Base-by-base conservation (phyloP, 805 yeast genomes). In the Pichia ethanolica region DNA sequence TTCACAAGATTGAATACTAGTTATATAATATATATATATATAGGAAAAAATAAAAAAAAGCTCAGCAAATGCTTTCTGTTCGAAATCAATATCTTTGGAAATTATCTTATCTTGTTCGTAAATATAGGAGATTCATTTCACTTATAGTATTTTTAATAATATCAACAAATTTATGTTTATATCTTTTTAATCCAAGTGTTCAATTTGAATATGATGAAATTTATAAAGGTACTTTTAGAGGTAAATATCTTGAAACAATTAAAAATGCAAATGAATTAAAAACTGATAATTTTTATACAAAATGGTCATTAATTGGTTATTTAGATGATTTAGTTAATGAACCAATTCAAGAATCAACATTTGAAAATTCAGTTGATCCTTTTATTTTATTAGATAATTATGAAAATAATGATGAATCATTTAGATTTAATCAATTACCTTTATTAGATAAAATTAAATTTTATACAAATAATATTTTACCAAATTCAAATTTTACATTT, bases 241-340 rank as follows among this genome's bases (percentile, higher is more conserved):
- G 62, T 34, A 64, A 62, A 49, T 63, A 56, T 43, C 39, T 64
- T 4, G 53, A 50, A 26, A 52, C 59, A 1, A 51, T 64, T 40
- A 54, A 48, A 20, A 49, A 51, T 42, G 47, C 49, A n/a, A 53
- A 56, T 30, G 59, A 61, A 33, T 37, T 63, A 5, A 56, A 61
- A 44, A 52, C 64, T 9, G 60, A 60, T 13, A 60, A 59, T 5
- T 62, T 64, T 34, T 62, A 58, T 44, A 44, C 56, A 13, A 64
- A 62, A 44, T 54, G 65, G 47, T 53, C 53, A 32, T 39, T 60
- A 5, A 56, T 64, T 56, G 59, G 61, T n/a, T 55, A 50, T 39
- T 38, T 65, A 8, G 69, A 65, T 48, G 65, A 62, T 30, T 49
- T 65, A 34, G 55, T 65, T 11, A 57, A 62, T 47, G 69, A 65